Base-by-base conservation (phyloP, 2,329 filamentous ascomycete genomes). In the Calonectria crousiana region DNA sequence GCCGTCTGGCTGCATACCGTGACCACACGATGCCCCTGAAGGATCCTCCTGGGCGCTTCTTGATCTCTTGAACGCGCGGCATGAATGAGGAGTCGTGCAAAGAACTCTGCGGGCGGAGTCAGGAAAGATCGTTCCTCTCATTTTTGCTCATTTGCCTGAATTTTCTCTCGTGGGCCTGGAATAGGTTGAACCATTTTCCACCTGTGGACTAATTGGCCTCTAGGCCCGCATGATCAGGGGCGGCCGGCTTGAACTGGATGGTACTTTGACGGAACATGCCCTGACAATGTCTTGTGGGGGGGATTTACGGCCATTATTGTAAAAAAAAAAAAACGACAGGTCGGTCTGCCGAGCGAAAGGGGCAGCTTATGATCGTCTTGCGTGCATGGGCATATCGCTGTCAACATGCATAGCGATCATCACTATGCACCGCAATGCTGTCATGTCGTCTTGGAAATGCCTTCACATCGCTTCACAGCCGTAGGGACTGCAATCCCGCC, bases 11-110 rank as follows among this genome's bases (percentile, higher is more conserved):
- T 44, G 60, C 71, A 58, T 65, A 38, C 58, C 47, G 53, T 64
- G 30, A 23, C 41, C 56, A 60, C 58, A 23, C 16, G 56, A 41
- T 53, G 44, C 51, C 67, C 67, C 67, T 67, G 60, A 51, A 47
- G 10, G 32, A 38, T 41, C 23, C 56, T 41, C 23, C 56, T 62
- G 38, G 34, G 32, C 26, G 67, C 66, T 41, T 60, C 56, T 73
- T 51, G 30, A 9, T 58, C 32, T 53, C 41, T 56, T 38, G 69
- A 74, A 69, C 75, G 67, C 71, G 71, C 71, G 74, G 75, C 74
- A 64, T 72, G 62, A 64, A 34, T 47, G 28, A 53, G 36, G 32
- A 41, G 58, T 18, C 23, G 38, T 23, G 6, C 32, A 51, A 44
- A 34, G 32, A 47, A 20, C 11, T 65, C 34, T 18, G 28, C 23